Base-by-base conservation (phyloP, 257 asterid genomes). In the Nicotiana paniculata region DNA sequence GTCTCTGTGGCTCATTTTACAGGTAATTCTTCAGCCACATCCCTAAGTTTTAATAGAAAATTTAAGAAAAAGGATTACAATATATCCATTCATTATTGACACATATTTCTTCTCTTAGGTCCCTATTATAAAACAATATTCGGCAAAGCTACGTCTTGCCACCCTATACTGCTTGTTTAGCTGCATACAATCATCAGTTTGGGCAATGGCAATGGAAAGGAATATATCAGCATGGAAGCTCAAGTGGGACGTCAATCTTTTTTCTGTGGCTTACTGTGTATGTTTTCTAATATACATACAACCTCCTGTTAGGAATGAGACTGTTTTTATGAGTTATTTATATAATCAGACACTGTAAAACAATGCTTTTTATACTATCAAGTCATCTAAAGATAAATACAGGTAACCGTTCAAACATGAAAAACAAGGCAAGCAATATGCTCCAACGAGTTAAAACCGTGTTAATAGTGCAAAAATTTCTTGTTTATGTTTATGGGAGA, bases 181-280 rank as follows among this genome's bases (percentile, higher is more conserved):
- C 86, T 93, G 89, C 88, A 39, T 89, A 16, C 97, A 90, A 33
- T 89, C 97, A 17, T 66, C 87, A 4, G 78, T 90, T 61, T 91
- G 89, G 87, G 96, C 90, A 7, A 82, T 91, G 85, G 79, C 68
- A 13, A 88, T 90, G 85, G 95, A 86, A 28, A 89, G 95, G 86
- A 72, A 88, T 81, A 70, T 77, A 18, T 83, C 93, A 21, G 85
- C 89, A 8, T 93, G 97, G 97, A 88, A 51, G 84, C 90, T 90
- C 26, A 68, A 83, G 46, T 90, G 92, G 97, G 97, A 91, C 84
- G 33, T 87, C 81, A 90, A 88, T 89, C 91, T 93, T 35, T 48
- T 90, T 2, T 87, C 96, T 0, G 93, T 91, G 15, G 92, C 86
- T 46, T 93, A 93, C 74, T 93, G 95, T 78, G 97, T 93, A 91